Conservation (phyloP, 1,139 yeast species). For the Meyerozyma carpophila region DNA sequence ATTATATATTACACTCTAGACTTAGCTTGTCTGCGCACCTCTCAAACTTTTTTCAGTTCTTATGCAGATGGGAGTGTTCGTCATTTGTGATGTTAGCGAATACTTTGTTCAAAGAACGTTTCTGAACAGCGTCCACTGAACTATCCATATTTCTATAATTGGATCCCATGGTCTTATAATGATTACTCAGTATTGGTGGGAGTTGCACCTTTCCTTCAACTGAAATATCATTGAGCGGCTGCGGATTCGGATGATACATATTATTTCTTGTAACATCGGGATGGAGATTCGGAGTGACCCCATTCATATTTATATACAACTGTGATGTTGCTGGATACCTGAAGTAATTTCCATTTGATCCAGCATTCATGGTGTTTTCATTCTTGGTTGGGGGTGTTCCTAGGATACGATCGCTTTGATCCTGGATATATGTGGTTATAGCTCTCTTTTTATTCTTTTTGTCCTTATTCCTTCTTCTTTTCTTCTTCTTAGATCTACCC, state of each 20-base stretch:
- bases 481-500: conserved; percentile 8
- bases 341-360: conserved; percentile 7
- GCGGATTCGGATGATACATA: neutral
- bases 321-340: conserved; percentile 21
- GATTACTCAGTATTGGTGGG: neutral
- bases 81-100: neutral
- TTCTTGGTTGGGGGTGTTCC: conserved; percentile 11
- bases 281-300: neutral
- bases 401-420: conserved; percentile 15
- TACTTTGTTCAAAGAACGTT: neutral
- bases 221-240: neutral
- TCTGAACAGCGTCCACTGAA: neutral
- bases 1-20: too few relatives aligned
- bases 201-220: neutral
- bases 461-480: conserved; percentile 4
- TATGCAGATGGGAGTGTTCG: neutral
- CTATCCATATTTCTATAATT: neutral
- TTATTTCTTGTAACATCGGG: neutral
- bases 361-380: conserved; percentile 1
- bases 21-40: neutral
- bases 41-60: neutral
- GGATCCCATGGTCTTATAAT: neutral
- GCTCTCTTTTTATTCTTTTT: conserved; percentile 2
- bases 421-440: conserved; percentile 12
- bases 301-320: conserved; percentile 9